Evolutionary conservation across 306 rosid genomes (phyloP), one percentile per base, ranked within the genome.

Genomic region (Myrica gale): DNA sequence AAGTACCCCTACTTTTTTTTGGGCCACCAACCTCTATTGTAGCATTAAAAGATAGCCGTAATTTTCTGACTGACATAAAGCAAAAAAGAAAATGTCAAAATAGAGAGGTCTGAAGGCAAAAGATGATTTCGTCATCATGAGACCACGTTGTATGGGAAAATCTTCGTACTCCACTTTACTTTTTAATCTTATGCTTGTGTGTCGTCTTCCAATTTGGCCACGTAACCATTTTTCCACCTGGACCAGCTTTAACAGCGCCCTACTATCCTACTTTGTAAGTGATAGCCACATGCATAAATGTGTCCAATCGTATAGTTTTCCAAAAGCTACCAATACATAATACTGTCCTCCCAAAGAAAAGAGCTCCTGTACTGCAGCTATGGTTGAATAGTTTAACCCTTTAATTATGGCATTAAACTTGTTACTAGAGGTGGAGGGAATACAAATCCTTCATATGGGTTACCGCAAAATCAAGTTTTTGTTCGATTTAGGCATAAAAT

Each of bases 101-200:
- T 10, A 19, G 19, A 39, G 12, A 65, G 11, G 47, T 15, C 15
- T 52, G 6, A 4, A 47, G 53, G 20, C 39, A 60, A 43, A 69
- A 56, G 66, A 42, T 48, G 71, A 68, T 57, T 74, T 74, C 50
- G 79, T 68, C 10, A 74, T 50, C 66, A 74, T 50, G 66, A 69
- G 71, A 41, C 42, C 75, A 10, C 68, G 76, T 60, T 74, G 66
- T 61, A 23, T 68, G 75, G 53, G 43, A 9, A 76, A 50, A 61
- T 43, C 15, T 51, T 26, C 6, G 26, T 50, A 3, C 7, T 7
- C 1, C 16, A 9, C 44, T 50, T 26, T 23, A 32, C 43, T 42
- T 70, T 47, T 50, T 23, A 47, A 70, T 70, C 1, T 4, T 26
- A 23, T 26, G 32, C 32, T 15, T 32, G 45, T 32, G 56, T 20